A percentile compares a stretch with the other conserved stretches of the same genome.
phyloP scores from a whole-genome alignment of 495 filamentous ascomycete species.

The Annulohypoxylon moriforme region DNA sequence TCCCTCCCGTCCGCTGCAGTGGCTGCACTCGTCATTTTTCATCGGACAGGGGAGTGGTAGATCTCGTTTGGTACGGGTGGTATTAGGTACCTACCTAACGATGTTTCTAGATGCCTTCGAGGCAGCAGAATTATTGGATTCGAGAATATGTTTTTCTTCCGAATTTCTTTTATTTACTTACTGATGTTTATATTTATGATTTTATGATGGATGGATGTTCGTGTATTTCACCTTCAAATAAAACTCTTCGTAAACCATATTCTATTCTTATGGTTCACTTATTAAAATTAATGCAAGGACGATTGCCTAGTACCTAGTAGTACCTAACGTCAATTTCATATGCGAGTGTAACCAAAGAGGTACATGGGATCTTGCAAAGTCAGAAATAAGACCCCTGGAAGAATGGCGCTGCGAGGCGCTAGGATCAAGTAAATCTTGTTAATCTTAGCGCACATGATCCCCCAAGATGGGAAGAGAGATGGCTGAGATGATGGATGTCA shows the following conservation, averaged over 20 bases:
- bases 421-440: slow-evolving; percentile 28
- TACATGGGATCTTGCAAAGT: not conserved
- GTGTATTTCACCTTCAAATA: not conserved
- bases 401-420: slow-evolving; percentile 27
- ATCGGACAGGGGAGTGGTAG: slow-evolving; percentile 26
- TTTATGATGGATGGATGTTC: not conserved
- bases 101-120: slow-evolving; percentile 2
- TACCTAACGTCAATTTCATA: not conserved
- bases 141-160: not conserved
- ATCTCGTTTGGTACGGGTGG: slow-evolving; percentile 21
- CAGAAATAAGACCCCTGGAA: slow-evolving; percentile 13
- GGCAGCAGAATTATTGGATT: slow-evolving; percentile 9
- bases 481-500: slow-evolving; percentile 1
- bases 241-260: not conserved
- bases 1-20: not conserved
- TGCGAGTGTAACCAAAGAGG: not conserved
- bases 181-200: not conserved
- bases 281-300: not conserved
- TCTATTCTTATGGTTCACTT: too few relatives aligned
- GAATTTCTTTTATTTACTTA: not conserved
- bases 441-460: slow-evolving; percentile 33
- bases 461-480: not conserved
- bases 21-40: slow-evolving; percentile 16
- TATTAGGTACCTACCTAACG: not conserved
- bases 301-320: not conserved